Conservation (phyloP, 148 eudicot species). For the Chenopodium formosanum region DNA sequence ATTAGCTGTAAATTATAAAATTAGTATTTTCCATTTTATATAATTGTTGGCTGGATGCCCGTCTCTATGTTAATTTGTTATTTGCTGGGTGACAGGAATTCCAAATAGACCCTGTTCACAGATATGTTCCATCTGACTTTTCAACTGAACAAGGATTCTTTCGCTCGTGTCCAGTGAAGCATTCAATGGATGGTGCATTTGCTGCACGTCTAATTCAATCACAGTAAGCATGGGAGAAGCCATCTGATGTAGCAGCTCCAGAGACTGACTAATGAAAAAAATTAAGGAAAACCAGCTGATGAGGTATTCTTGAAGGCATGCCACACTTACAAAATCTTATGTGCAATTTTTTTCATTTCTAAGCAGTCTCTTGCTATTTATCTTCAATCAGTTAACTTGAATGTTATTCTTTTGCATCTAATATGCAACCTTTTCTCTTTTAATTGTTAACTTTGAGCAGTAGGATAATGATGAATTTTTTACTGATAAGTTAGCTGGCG, state of each 20-base stretch:
- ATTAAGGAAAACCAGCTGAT: slow-evolving; percentile 11
- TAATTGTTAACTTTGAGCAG: background rate
- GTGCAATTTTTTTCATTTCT: no score
- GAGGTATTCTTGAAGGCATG: slow-evolving; percentile 17
- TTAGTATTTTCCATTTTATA: background rate
- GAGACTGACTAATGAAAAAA: no score
- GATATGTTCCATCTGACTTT: slow-evolving; percentile 58
- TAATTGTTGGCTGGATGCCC: background rate
- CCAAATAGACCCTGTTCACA: slow-evolving; percentile 56
- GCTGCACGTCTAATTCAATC: slow-evolving; percentile 78
- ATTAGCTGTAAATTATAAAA: background rate
- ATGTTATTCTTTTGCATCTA: background rate
- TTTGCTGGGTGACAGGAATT: slow-evolving; percentile 56
- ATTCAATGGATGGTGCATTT: slow-evolving; percentile 92
- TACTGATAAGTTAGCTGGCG: background rate
- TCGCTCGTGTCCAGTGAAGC: slow-evolving; percentile 76
- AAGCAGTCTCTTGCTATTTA: background rate
- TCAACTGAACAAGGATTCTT: slow-evolving; percentile 68
- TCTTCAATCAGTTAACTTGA: background rate
- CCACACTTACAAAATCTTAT: no score
- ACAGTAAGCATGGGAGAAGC: slow-evolving; percentile 8
- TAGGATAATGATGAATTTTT: background rate
- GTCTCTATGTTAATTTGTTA: slow-evolving; percentile 10
- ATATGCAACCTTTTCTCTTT: background rate
- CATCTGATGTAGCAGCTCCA: background rate